Base-by-base conservation (phyloP, 2,329 filamentous ascomycete genomes). In the Paraphaeosphaeria sporulosa region DNA sequence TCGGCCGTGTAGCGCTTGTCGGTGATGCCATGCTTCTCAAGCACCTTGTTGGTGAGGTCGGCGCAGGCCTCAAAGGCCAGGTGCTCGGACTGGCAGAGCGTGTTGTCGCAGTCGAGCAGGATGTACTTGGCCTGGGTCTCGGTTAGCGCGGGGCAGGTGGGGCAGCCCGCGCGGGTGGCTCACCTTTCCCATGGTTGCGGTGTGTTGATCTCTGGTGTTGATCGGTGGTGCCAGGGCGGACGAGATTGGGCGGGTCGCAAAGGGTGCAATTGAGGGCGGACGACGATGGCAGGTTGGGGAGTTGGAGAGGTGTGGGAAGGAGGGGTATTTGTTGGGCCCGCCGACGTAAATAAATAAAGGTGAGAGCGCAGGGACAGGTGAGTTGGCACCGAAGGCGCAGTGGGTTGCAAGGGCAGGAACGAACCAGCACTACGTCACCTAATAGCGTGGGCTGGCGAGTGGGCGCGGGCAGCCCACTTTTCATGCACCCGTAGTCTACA, bases 21-120 rank as follows among this genome's bases (percentile, higher is more conserved):
- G 27, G 83, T 73, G 71, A 92, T 83, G 70, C 84, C 81, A 73
- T 90, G 85, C 73, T 86, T 85, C 70, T 85, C 84, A 76, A 94
- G 88, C 77, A 96, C 92, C 79, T 93, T 84, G 82, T 97, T 97
- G 84, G 93, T 90, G 66, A 97, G 88, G 62, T 92, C 90, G 72
- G 93, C 92, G 80, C 92, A 96, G 68, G 92, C 93, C 81, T 94
- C 92, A 78, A 97, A 96, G 76, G 93, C 93, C 70, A 96, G 86
- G 73, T 91, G 89, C 83, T 97, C 94, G 57, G 92, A 96, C 71
- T 95, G 88, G 77, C 95, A 93, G 77, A 97, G 92, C 65, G 93
- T 97, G 86, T 97, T 97, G 87, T 97, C 84, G 79, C 85, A 84
- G 79, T 84, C 82, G 76, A 84, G 81, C 65, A 84, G 81, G 72